Evolutionary conservation across 768 basidiomycete genomes (phyloP), one percentile per base, ranked within the genome.

Genomic region (Lentinula raphanica): DNA sequence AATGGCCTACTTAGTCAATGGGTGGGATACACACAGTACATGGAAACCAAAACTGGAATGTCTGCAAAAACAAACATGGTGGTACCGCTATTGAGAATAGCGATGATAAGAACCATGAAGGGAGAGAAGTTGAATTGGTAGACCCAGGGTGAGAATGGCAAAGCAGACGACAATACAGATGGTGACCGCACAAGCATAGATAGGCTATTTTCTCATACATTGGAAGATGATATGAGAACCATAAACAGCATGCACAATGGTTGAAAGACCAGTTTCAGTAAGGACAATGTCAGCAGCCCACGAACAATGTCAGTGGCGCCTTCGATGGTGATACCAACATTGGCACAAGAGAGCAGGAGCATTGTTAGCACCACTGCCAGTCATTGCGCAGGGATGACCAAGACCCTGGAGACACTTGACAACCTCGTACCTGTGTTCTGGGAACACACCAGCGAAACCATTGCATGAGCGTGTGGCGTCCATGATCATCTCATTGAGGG

Each of bases 391-490:
- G 59, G 97, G 76, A 74, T 97, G 94, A 49, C 94, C 96, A 61
- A 98, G 88, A 69, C 86, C 92, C 71, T 98, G 96, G 56, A 98
- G 87, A 64, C 95, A 92, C 79, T 96, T 97, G 78, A 98, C 96
- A 61, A 98, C 98, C 75, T 98, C 96, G 71, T 96, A 98, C 83
- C 97, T 98, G 90, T 97, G 96, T 76, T 96, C 95, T 58, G 94
- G 94, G 92, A 96, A 98, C 64, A 96, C 95, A 71, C 96, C 95
- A 45, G 96, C 96, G 74, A 98, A 98, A 66, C 96, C 96, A 73
- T 98, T n/a, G n/a, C n/a, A n/a, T n/a, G n/a, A n/a, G n/a, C n/a
- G n/a, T n/a, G n/a, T 96, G 29, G 96, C 96, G 67, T 98, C 96
- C 86, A 98, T 87, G 71, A 98, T 98, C 94, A 98, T 97, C 72